Percentiles rank a stretch among this genome's conserved stretches.
phyloP scores from a whole-genome alignment of 2,329 filamentous ascomycete genomes.

The Stagonosporopsis rhizophila region DNA sequence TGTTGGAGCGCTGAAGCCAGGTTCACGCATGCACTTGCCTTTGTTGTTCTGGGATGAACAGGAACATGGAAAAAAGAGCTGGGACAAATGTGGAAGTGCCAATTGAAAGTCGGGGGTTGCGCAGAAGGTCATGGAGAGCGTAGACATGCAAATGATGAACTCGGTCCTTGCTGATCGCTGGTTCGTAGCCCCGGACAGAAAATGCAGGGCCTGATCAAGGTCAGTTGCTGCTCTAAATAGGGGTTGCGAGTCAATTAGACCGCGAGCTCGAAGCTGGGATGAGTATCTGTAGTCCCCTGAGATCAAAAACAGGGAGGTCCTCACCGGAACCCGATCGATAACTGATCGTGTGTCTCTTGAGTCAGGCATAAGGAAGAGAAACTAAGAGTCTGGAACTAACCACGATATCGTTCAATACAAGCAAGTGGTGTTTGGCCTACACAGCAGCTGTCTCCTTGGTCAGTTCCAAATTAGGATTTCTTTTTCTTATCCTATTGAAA shows the following conservation, averaged over 20 bases:
- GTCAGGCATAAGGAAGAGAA: too few species aligned
- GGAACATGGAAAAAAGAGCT: not conserved
- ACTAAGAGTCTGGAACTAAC: too few species aligned
- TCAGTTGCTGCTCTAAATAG: not conserved
- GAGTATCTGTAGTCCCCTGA: not conserved
- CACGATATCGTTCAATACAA: too few species aligned
- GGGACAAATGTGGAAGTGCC: not conserved
- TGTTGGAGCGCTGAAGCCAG: not conserved
- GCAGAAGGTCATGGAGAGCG: not conserved
- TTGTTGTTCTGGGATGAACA: not conserved
- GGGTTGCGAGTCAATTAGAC: not conserved
- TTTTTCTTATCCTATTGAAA: not conserved
- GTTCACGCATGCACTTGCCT: not conserved
- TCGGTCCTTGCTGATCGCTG: not conserved
- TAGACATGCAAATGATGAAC: not conserved
- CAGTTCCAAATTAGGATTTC: not conserved
- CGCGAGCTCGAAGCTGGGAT: not conserved
- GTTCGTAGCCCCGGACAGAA: not conserved
- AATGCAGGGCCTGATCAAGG: not conserved
- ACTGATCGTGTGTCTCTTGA: too few species aligned
- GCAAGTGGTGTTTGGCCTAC: not conserved
- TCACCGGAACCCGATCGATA: too few species aligned
- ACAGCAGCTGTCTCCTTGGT: not conserved
- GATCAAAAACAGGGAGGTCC: too few species aligned
- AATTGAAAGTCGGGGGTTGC: not conserved